Evolutionary conservation across 1,139 yeast genomes (phyloP).

Genomic region (Scheffersomyces stambukii): DNA sequence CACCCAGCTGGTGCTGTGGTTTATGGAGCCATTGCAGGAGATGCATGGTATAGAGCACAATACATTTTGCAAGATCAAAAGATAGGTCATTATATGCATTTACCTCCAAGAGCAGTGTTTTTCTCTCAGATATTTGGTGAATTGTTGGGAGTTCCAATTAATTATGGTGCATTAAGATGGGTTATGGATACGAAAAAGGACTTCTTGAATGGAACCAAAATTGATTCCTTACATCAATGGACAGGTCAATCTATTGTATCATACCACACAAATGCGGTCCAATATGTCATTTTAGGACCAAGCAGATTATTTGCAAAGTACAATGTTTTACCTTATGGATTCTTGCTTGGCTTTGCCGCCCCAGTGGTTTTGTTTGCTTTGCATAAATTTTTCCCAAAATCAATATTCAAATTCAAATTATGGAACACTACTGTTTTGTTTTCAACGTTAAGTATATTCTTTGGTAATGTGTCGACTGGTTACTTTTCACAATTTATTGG

Average conservation of each 20-base stretch:
- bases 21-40: slow-evolving; percentile 49
- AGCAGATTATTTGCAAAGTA: slow-evolving; percentile 36
- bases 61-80: slow-evolving; percentile 45
- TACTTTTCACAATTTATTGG: slow-evolving; percentile 43
- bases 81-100: slow-evolving; percentile 45
- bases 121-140: slow-evolving; percentile 49
- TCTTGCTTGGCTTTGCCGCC: slow-evolving; percentile 34
- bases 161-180: slow-evolving; percentile 45
- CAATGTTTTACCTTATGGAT: slow-evolving; percentile 42
- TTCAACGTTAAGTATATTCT: slow-evolving; percentile 44
- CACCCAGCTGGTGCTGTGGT: slow-evolving; percentile 49
- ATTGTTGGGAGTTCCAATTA: slow-evolving; percentile 47
- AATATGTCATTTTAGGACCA: slow-evolving; percentile 49
- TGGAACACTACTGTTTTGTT: slow-evolving; percentile 51
- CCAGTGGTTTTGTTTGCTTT: slow-evolving; percentile 31
- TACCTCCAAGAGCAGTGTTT: slow-evolving; percentile 46
- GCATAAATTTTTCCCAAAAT: slow-evolving; percentile 20
- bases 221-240: slow-evolving; percentile 50
- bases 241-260: slow-evolving; percentile 43
- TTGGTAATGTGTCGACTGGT: slow-evolving; percentile 51
- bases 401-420: slow-evolving; percentile 24
- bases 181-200: slow-evolving; percentile 36
- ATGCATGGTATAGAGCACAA: slow-evolving; percentile 53
- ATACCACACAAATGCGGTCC: slow-evolving; percentile 47
- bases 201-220: slow-evolving; percentile 31